Evolutionary conservation across 2,329 filamentous ascomycete genomes (phyloP), one percentile per base, ranked within the genome.

Genomic region (Beauveria medogensis): DNA sequence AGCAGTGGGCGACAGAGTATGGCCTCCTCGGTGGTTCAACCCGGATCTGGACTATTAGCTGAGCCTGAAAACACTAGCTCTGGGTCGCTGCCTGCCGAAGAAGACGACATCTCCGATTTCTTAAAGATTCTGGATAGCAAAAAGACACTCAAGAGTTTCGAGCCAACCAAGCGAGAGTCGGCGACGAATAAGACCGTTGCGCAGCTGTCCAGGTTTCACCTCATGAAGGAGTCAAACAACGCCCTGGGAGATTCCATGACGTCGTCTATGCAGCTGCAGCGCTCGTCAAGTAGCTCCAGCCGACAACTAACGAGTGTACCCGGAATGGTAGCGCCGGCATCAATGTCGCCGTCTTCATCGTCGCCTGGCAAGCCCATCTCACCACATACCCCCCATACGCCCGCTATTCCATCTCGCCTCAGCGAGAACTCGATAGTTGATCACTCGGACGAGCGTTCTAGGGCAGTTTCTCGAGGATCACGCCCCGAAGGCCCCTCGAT

Each of bases 41-140:
- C 90, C 47, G 90, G 89, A 8, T 96, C 92, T 2, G 91, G 89
- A 2, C 78, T 94, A 30, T 80, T 96, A 55, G 85, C 90, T 34
- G 91, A 89, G 64, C 81, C 82, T 28, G 87, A 84, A 10, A 85
- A 80, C 2, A 78, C 87, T 70, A 79, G 86, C 80, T 79, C 90
- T 69, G 79, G 90, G 6, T 88, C 85, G 2, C 77, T 87, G 52
- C 83, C 85, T 64, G 81, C 88, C 0, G 93, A 97, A 67, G 92
- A 96, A 68, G 91, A 96, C 67, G 92, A 94, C 65, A 96, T 99
- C 46, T 91, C 90, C 0, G 92, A 95, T 57, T 99, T 97, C 67
- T 77, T 99, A 63, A 95, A 95, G 68, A 82, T 91, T 64, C 80
- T 99, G 7, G 93, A 97, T 63, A 87, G 86, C 67, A 90, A 90